Percentiles rank a stretch among this genome's conserved stretches.
Conservation (phyloP, 2,329 filamentous ascomycete species). For the Fusarium subtropicale region DNA sequence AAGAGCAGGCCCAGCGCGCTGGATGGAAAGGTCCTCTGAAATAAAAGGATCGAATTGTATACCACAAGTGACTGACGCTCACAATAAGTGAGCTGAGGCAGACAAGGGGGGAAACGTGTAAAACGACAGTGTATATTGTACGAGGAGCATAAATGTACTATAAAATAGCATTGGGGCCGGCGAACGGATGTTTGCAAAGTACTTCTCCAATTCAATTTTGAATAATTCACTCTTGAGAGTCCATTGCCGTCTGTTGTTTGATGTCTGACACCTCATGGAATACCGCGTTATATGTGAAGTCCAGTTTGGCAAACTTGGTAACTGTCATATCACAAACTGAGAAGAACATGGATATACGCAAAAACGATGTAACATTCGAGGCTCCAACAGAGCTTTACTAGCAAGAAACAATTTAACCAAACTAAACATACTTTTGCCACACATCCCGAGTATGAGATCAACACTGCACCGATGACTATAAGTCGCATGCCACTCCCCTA, state of each 20-base stretch:
- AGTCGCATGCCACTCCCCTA: background rate
- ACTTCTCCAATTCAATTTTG: conserved; percentile 41
- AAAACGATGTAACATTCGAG: background rate
- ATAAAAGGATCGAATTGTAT: conserved; percentile 14
- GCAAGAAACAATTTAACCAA: background rate
- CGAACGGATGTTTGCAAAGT: conserved; percentile 37
- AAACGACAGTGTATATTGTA: conserved; percentile 46
- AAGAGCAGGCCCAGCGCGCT: conserved; percentile 50
- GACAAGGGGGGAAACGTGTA: conserved; percentile 33
- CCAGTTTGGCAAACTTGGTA: background rate
- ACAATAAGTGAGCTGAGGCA: conserved; percentile 1
- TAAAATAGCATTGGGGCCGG: conserved; percentile 46
- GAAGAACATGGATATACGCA: background rate
- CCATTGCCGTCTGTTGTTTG: background rate
- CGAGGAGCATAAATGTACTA: conserved; percentile 46
- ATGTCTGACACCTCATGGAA: background rate
- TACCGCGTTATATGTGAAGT: background rate
- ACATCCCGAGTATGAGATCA: background rate
- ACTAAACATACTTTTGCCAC: conserved; percentile 2
- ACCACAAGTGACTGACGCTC: background rate
- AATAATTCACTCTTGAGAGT: conserved; percentile 4
- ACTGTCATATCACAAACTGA: background rate
- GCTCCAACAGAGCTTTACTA: background rate
- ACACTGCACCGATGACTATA: background rate
- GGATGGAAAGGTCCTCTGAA: conserved; percentile 48